Conservation (phyloP, 768 basidiomycete genomes). For the Russula emetica region DNA sequence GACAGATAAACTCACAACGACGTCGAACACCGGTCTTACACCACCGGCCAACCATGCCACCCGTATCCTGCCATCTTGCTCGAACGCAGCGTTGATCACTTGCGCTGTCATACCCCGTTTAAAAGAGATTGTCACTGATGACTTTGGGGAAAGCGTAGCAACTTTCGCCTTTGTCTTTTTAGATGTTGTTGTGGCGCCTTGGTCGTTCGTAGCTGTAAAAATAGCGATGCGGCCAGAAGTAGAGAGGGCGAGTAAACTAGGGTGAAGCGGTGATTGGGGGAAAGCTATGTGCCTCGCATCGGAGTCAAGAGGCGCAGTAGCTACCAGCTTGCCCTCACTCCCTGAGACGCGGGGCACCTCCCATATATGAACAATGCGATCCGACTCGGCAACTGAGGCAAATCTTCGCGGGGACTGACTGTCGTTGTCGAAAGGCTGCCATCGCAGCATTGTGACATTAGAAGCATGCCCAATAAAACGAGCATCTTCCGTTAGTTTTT, state of each 20-base stretch:
- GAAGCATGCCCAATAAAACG: constrained; percentile 67
- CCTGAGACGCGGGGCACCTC: constrained; percentile 42
- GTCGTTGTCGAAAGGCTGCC: constrained; percentile 42
- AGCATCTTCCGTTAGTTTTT: constrained; percentile 45
- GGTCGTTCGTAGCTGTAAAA: constrained; percentile 49
- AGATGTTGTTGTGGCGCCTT: constrained; percentile 39
- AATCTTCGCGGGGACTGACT: constrained; percentile 44
- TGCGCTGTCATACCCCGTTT: constrained; percentile 39
- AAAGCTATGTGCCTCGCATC: constrained; percentile 47
- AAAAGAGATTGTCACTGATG: constrained; percentile 42
- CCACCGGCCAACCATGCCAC: constrained; percentile 54
- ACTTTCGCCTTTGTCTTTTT: constrained; percentile 45
- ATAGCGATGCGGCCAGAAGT: constrained; percentile 56
- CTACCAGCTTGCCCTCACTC: constrained; percentile 49
- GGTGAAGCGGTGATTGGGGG: constrained; percentile 33
- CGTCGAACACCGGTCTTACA: constrained; percentile 54
- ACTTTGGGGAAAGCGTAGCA: constrained; percentile 49
- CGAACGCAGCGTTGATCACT: constrained; percentile 48
- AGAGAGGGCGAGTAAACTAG: constrained; percentile 50
- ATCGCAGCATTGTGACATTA: constrained; percentile 47
- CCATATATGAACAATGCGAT: constrained; percentile 63
- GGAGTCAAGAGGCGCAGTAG: constrained; percentile 60
- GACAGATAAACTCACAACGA: constrained; percentile 45
- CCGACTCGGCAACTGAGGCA: constrained; percentile 56
- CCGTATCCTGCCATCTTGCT: constrained; percentile 43